Conservation (phyloP, 2,329 filamentous ascomycete genomes). For the Alternaria ethzedia region DNA sequence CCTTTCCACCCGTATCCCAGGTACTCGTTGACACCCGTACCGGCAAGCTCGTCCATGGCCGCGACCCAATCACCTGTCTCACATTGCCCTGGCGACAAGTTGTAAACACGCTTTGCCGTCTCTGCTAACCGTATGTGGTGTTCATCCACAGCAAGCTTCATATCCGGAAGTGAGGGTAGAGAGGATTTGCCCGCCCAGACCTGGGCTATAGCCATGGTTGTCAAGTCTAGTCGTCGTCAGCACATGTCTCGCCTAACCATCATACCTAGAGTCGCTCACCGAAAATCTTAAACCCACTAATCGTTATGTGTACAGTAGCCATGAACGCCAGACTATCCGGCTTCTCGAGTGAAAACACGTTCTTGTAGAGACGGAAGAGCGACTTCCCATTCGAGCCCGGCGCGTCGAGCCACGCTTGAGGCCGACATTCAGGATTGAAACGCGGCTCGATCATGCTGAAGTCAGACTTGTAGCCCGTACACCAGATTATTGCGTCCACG, state of each 20-base stretch:
- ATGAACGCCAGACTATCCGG: slow-evolving; percentile 54
- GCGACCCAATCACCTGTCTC: slow-evolving; percentile 41
- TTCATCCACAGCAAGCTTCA: slow-evolving; percentile 26
- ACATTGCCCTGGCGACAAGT: slow-evolving; percentile 31
- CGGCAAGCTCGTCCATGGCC: slow-evolving; percentile 53
- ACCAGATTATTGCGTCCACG: slow-evolving; percentile 46
- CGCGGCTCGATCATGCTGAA: slow-evolving; percentile 33
- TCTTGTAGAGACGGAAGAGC: slow-evolving; percentile 51
- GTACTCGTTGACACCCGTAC: slow-evolving; percentile 50
- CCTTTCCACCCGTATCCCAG: slow-evolving; percentile 52
- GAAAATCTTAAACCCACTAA: slow-evolving; percentile 38
- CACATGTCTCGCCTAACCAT: neutral
- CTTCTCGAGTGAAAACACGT: slow-evolving; percentile 54
- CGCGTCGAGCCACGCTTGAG: slow-evolving; percentile 19
- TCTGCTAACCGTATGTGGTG: slow-evolving; percentile 34
- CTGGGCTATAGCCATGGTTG: slow-evolving; percentile 55
- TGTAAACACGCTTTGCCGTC: slow-evolving; percentile 44
- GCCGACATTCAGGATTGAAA: slow-evolving; percentile 25
- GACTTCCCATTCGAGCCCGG: slow-evolving; percentile 36
- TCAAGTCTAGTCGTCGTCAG: slow-evolving; percentile 44
- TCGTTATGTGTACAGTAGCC: slow-evolving; percentile 47
- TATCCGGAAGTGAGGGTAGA: slow-evolving; percentile 48
- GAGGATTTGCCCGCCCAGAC: slow-evolving; percentile 51
- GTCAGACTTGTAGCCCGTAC: slow-evolving; percentile 45
- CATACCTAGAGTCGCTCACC: neutral